Conservation (phyloP, 352 stramenopile species). For the Phytophthora cryptogea region DNA sequence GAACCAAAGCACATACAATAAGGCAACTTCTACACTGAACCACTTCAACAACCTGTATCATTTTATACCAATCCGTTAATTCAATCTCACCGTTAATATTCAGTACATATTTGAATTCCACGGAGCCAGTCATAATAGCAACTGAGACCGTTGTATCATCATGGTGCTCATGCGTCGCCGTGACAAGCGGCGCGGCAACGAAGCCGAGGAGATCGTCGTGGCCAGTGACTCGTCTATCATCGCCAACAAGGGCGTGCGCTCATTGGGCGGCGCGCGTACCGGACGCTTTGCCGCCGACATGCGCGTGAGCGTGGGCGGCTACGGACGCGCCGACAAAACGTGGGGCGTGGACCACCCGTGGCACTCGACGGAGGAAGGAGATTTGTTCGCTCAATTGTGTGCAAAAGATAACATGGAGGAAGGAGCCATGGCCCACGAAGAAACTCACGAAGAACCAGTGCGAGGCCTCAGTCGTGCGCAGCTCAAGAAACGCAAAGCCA, state of each 20-base stretch:
- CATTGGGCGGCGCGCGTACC: constrained; percentile 49
- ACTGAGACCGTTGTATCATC: constrained; percentile 1
- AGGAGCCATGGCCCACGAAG: constrained; percentile 42
- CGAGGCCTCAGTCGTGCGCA: constrained; percentile 67
- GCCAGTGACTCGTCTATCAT: constrained; percentile 69
- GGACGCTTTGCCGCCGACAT: constrained; percentile 83
- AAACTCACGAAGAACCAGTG: constrained; percentile 43
- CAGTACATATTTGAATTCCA: not conserved
- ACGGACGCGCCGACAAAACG: constrained; percentile 78
- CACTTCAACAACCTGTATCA: not conserved
- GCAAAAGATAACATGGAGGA: constrained; percentile 74
- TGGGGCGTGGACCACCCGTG: constrained; percentile 82
- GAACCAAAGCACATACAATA: too few relatives aligned
- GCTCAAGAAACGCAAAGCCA: constrained; percentile 79
- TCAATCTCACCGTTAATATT: not conserved
- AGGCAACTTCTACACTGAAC: not conserved
- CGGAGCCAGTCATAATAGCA: constrained; percentile 10
- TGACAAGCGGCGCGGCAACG: constrained; percentile 76
- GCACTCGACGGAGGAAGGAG: constrained; percentile 62
- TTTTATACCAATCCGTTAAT: not conserved
- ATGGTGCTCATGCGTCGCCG: constrained; percentile 78
- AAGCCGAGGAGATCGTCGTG: constrained; percentile 57
- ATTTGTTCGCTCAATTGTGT: constrained; percentile 50
- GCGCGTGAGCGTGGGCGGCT: constrained; percentile 70
- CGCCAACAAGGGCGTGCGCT: constrained; percentile 70